Evolutionary conservation across 2,329 filamentous ascomycete genomes (phyloP), one percentile per base, ranked within the genome.

Genomic region (Microsporum audouinii): DNA sequence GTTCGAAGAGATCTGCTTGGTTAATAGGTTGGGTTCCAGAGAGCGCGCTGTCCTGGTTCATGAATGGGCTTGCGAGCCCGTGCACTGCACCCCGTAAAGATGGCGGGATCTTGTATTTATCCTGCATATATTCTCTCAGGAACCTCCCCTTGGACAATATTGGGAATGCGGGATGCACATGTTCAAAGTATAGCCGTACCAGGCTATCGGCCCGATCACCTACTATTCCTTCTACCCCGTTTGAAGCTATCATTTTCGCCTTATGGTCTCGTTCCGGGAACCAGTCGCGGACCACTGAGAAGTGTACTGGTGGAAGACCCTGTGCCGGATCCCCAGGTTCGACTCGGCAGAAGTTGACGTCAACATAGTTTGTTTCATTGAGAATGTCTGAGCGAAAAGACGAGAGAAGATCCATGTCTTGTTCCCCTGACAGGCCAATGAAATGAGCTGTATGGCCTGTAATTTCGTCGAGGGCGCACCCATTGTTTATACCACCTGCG

Each of bases 361-460:
- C 76, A 5, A 79, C 70, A 31, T 67, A 68, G 58, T 76, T 75
- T 17, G 73, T 71, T n/a, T 75, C 74, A 49, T 77, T 78, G 51
- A 79, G 68, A 33, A 80, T 74, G 17, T 77, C 72, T 39, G 78
- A 79, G 17, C 77, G 71, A 60, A 80, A 79, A 8, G 77, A 77
- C 41, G 76, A 75, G 3, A 80, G 70, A 6, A 80, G 71, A 63
- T 78, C 73, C 1, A 76, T 73, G 60, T 80, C 78, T 45, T 57
- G 53, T 29, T 57, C 53, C 23, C 53, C 53, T 57, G 33, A 36
- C 1, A 57, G 10, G 39, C 38, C 56, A 34, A 43, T 39, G 7
- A 43, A 29, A 58, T 58, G 38, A 7, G 56, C 56, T 29, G 56
- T 31, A 7, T 41, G 17, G 10, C 38, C 38, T 4, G 36, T 7